phyloP scores from a whole-genome alignment of 139 green algal species.

The Picochlorum sp. region DNA sequence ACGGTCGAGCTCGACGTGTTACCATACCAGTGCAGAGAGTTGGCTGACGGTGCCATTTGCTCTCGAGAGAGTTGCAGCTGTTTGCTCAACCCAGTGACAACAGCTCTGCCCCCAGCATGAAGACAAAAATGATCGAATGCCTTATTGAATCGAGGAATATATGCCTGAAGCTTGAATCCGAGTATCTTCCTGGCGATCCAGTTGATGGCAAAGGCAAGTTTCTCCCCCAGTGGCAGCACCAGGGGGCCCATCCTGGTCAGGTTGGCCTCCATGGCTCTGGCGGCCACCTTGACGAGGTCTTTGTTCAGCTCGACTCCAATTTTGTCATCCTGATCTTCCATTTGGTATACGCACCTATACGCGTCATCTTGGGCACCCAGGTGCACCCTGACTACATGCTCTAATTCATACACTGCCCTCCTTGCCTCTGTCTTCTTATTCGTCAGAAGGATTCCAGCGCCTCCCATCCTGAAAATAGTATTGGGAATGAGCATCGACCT shows the following conservation, averaged over 20 bases:
- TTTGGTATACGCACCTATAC: conserved; percentile 61
- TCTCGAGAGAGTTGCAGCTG: conserved; percentile 50
- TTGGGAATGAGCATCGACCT: conserved; percentile 65
- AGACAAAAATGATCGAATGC: conserved; percentile 82
- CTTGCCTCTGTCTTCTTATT: conserved; percentile 43
- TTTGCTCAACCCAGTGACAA: conserved; percentile 67
- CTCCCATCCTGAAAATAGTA: conserved; percentile 53
- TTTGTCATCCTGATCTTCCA: conserved; percentile 28
- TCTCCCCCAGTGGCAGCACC: conserved; percentile 50
- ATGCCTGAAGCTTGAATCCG: conserved; percentile 33
- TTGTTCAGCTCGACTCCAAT: conserved; percentile 50
- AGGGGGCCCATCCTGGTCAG: conserved; percentile 48
- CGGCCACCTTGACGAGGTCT: conserved; percentile 45
- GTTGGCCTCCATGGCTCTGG: conserved; percentile 44
- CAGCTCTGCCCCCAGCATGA: conserved; percentile 61
- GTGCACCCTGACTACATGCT: conserved; percentile 58
- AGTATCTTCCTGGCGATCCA: conserved; percentile 27
- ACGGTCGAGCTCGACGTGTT: conserved; percentile 78
- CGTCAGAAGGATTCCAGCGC: conserved; percentile 52
- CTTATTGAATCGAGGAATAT: conserved; percentile 72
- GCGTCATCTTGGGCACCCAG: conserved; percentile 48
- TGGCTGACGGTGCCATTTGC: conserved; percentile 42
- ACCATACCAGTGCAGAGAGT: conserved; percentile 61
- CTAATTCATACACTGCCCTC: conserved; percentile 64
- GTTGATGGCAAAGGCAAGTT: conserved; percentile 46